These are phyloP conservation scores for Aurantiochytrium sp. DNA, from an alignment of 108 stramenopile genomes.

Conservation along the genomic window DNA sequence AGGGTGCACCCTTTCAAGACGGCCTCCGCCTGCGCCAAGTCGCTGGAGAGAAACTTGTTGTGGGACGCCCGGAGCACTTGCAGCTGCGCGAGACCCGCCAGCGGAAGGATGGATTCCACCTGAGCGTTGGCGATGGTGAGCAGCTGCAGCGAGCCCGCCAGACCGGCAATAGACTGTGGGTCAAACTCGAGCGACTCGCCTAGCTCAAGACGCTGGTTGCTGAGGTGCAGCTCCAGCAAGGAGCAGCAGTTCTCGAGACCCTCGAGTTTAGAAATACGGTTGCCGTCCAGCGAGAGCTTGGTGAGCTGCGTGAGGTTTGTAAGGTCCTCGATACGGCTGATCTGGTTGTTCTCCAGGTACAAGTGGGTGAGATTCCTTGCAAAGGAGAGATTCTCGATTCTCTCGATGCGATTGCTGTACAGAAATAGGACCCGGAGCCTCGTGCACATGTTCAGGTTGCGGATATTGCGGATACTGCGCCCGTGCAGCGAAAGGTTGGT, in stretches of 20 bases:
- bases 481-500: conserved; percentile 24
- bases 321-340: background rate
- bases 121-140: background rate
- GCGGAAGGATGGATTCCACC: background rate
- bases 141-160: background rate
- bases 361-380: background rate
- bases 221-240: background rate
- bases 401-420: background rate
- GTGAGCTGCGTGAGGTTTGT: background rate
- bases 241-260: background rate
- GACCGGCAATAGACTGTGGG: background rate
- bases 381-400: background rate
- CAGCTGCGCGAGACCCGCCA: background rate
- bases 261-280: background rate
- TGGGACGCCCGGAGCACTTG: background rate
- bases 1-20: background rate
- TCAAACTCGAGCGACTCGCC: background rate
- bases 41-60: background rate
- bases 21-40: background rate
- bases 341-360: background rate
- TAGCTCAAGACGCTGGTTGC: background rate
- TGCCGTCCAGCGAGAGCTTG: conserved; percentile 22
- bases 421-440: background rate
- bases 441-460: background rate
- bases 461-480: background rate